Evolutionary conservation across 2,329 filamentous ascomycete species (phyloP), one percentile per base, ranked within the genome.

Genomic region (Colletotrichum godetiae): DNA sequence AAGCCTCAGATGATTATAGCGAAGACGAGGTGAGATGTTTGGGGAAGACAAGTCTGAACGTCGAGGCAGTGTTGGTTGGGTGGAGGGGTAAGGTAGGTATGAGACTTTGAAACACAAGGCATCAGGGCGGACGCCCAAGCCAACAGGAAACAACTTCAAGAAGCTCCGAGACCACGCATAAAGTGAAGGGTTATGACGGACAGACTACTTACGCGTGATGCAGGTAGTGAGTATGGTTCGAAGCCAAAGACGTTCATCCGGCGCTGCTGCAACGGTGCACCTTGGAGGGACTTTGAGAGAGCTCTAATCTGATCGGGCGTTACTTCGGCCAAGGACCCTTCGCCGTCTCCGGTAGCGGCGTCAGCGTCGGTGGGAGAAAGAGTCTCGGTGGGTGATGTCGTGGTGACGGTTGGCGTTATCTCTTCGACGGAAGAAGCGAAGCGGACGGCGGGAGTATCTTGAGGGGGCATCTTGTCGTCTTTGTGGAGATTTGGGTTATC

Each of bases 181-280:
- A 31, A 62, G 19, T 31, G 19, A 58, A 33, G 58, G 57, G 60
- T 56, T 31, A 29, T 55, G 37, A 60, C 66, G 42, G 59, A 35
- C 22, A 22, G 27, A 63, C n/a, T 53, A 89, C 93, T 84, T 91
- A 96, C 94, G 84, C 94, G 90, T 58, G 94, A 96, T 37, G 90
- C 88, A 49, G 97, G 96, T 65, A 98, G 87, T 46, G 97, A 98
- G 75, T 98, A 92, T 42, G 96, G 93, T 81, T 98, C 95, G 79
- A 95, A 98, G 56, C 93, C 92, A 83, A 95, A 97, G 80, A 95
- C 94, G 80, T 93, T 93, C 87, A 97, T 91, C 75, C 95, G 91
- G 70, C 91, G 89, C 78, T 95, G 93, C 84, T 98, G 95, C 74
- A 98, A 88, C 77, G 92, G 91, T 59, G 92, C 89, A 75, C 91